These are phyloP conservation scores for Aspergillus indologenus DNA, from an alignment of 495 filamentous ascomycete genomes.

Conservation along the genomic window DNA sequence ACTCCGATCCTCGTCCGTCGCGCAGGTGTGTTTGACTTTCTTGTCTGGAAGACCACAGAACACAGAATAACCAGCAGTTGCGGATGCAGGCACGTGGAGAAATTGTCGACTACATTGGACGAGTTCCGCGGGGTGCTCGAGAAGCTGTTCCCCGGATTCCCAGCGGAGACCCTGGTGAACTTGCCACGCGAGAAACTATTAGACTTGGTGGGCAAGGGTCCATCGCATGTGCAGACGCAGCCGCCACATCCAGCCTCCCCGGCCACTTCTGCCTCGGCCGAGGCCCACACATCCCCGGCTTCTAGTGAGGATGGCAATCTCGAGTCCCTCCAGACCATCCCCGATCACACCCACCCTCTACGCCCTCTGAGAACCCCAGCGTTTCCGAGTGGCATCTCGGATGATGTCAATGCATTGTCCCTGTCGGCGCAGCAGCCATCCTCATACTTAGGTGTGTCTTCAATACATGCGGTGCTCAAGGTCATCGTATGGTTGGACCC, in stretches of 20 bases:
- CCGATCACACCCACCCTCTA: slow-evolving; percentile 32
- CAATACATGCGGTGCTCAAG: slow-evolving; percentile 75
- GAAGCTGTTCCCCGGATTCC: slow-evolving; percentile 36
- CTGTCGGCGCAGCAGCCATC: slow-evolving; percentile 66
- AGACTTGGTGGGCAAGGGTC: slow-evolving; percentile 30
- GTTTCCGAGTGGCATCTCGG: slow-evolving; percentile 64
- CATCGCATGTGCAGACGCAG: slow-evolving; percentile 13
- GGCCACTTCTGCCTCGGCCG: slow-evolving; percentile 35
- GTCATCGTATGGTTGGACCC: slow-evolving; percentile 78
- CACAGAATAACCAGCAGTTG: background rate
- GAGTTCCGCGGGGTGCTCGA: slow-evolving; percentile 38
- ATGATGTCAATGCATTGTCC: slow-evolving; percentile 81
- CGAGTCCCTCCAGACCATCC: slow-evolving; percentile 42
- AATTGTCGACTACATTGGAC: slow-evolving; percentile 39
- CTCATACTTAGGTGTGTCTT: slow-evolving; percentile 79
- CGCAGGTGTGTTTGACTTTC: slow-evolving; percentile 28
- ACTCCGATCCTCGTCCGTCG: slow-evolving; percentile 42
- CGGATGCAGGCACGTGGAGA: slow-evolving; percentile 37
- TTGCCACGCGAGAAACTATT: slow-evolving; percentile 50
- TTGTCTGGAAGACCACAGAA: slow-evolving; percentile 1
- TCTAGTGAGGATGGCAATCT: slow-evolving; percentile 42
- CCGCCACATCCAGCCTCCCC: slow-evolving; percentile 38
- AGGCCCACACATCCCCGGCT: slow-evolving; percentile 39
- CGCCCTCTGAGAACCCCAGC: slow-evolving; percentile 33
- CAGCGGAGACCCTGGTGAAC: slow-evolving; percentile 39